Base-by-base conservation (phyloP, 345 rosid genomes). In the Cardamine occulta region DNA sequence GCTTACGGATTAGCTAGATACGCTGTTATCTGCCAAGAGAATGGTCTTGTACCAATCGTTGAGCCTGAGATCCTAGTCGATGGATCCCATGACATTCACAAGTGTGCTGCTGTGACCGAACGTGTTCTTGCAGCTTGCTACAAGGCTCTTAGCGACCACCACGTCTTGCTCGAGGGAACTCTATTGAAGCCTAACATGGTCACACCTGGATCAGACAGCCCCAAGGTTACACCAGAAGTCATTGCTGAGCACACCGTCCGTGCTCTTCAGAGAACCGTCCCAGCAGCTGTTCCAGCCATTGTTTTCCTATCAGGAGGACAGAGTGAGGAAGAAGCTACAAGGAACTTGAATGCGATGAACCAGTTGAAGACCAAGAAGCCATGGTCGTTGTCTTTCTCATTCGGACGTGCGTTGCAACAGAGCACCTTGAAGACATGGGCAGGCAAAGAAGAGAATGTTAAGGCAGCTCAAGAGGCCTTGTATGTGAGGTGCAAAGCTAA, bases 181-280 rank as follows among this genome's bases (percentile, higher is more conserved):
- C 82, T 91, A 11, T 85, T 93, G 97, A 91, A 91, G 81, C 97
- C 97, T 47, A 94, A 90, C 97, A 94, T 92, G 99, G 99, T 95
- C 15, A 92, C 99, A 53, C 99, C 96, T 0, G 99, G 97, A 63
- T 95, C 97, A 0, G 96, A 89, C 29, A 69, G 96, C 19, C 75
- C 87, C 4, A 92, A 95, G 86, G 97, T 90, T 64, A 11, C 93
- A 4, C 91, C 93, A 0, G 92, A 92, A 62, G 93, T 92, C 52
- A 82, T 92, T 32, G 99, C 99, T 0, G 90, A 90, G 86, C 81
- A 82, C 88, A 92, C 96, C 0, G 88, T 92, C 72, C 88, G 90
- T 19, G 91, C 99, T 58, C 89, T 95, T 7, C 96, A 86, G 73
- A 85, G 97, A 48, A 95, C 97, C 0, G 85, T 92, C 60, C 97